Evolutionary conservation across 257 asterid species (phyloP), one percentile per base, ranked within the genome.

Genomic region (Solanum neorickii): DNA sequence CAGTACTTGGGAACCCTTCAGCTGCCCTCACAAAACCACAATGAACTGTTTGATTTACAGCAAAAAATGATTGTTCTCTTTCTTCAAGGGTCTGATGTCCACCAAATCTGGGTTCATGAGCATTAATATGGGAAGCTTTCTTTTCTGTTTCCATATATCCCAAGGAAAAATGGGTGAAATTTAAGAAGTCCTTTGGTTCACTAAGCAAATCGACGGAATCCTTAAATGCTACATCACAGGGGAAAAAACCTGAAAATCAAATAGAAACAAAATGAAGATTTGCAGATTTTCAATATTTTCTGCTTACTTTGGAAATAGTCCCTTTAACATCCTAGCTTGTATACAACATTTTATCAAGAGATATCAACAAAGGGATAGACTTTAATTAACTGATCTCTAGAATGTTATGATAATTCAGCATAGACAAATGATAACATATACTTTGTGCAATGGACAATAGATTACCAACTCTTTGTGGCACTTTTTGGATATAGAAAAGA

Each of bases 21-120:
- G 92, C 90, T 62, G 93, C 94, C 31, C 92, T 90, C 52, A 94
- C 97, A 91, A 96, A 96, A 91, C 99, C 99, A 92, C 98, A 95
- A 88, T 92, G 95, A 89, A 96, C 89, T 90, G 97, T 94, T 86
- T 94, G 95, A 90, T 93, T 92, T 83, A 85, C 91, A 56, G 97
- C 99, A 88, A 87, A 88, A 90, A 92, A 96, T 85, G 98, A 93
- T 83, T 92, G 87, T 89, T 95, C 96, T 91, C 99, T 92, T 87
- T 93, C 98, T 87, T 86, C 90, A 85, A 93, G 92, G 60, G 94
- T 92, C 87, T 92, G 98, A 88, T 96, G 96, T 73, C 99, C 99
- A 86, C 98, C 98, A 92, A 97, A 97, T 87, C 91, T 92, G 87
- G 92, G 94, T 87, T 90, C 91, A 86, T 82, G 87, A 31, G 90